Conservation (phyloP, 129 eudicot species). For the Heracleum sosnowskyi region DNA sequence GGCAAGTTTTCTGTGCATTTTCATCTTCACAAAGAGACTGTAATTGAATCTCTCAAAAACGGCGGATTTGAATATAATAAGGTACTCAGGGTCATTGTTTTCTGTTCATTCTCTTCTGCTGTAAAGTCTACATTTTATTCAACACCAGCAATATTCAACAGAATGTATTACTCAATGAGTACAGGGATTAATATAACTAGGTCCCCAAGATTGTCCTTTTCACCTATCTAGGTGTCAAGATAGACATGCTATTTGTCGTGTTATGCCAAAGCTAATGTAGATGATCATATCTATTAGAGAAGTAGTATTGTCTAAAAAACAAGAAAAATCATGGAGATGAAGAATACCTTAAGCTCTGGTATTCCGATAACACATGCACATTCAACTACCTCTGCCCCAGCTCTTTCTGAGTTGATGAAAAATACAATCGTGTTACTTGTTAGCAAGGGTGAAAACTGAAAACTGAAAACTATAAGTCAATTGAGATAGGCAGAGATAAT, state of each 20-base stretch:
- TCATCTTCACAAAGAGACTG: not conserved
- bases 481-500: not conserved
- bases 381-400: conserved; percentile 47
- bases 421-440: not conserved
- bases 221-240: not conserved
- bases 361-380: conserved; percentile 58
- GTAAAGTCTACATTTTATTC: not conserved
- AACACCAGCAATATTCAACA: not conserved
- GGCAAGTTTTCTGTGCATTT: not conserved
- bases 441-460: not conserved
- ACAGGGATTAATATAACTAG: not conserved
- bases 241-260: not conserved
- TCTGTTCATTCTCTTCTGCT: not conserved
- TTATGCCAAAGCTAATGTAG: not conserved
- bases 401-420: conserved; percentile 30
- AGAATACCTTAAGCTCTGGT: conserved; percentile 45
- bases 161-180: not conserved
- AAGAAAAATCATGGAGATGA: not conserved
- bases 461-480: too few relatives aligned
- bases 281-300: not conserved
- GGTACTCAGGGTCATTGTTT: not conserved
- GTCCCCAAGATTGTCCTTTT: not conserved
- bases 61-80: not conserved
- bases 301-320: not conserved
- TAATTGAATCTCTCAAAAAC: not conserved